Conservation (phyloP, 2,329 filamentous ascomycete genomes). For the Penicillium sp. region DNA sequence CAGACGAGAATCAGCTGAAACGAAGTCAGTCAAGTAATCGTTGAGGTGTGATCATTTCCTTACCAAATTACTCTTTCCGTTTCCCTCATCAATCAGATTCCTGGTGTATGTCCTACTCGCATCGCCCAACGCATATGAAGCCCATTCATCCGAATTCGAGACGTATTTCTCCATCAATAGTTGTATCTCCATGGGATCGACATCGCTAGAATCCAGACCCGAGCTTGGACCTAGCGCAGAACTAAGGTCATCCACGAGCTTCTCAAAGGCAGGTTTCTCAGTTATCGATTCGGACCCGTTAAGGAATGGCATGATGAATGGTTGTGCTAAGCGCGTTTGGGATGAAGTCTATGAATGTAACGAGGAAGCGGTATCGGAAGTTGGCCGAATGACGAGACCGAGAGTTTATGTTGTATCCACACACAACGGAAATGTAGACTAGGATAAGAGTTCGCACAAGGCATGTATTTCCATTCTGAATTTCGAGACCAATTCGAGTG, state of each 20-base stretch:
- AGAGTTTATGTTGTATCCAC: not conserved
- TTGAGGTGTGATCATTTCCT: constrained; percentile 26
- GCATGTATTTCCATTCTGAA: not conserved
- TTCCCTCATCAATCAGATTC: constrained; percentile 86
- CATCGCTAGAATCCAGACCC: constrained; percentile 76
- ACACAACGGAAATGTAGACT: not conserved
- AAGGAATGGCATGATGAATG: constrained; percentile 35
- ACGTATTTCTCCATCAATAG: constrained; percentile 71
- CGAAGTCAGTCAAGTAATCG: constrained; percentile 8
- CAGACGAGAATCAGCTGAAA: constrained; percentile 84
- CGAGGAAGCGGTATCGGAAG: constrained; percentile 5
- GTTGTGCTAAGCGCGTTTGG: not conserved
- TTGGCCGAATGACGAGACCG: not conserved
- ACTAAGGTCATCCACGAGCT: constrained; percentile 71
- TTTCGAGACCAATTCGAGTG: not conserved
- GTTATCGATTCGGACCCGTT: constrained; percentile 15
- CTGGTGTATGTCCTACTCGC: constrained; percentile 71
- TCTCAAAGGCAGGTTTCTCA: constrained; percentile 54
- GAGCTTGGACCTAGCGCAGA: constrained; percentile 73
- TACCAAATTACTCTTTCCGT: constrained; percentile 74
- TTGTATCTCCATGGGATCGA: constrained; percentile 70
- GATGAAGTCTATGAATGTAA: constrained; percentile 1
- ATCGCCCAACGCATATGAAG: constrained; percentile 71
- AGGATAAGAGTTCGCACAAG: not conserved
- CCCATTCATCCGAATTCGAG: constrained; percentile 69